phyloP scores from a whole-genome alignment of 495 filamentous ascomycete genomes.

The Hyphodiscus hymeniophilus region DNA sequence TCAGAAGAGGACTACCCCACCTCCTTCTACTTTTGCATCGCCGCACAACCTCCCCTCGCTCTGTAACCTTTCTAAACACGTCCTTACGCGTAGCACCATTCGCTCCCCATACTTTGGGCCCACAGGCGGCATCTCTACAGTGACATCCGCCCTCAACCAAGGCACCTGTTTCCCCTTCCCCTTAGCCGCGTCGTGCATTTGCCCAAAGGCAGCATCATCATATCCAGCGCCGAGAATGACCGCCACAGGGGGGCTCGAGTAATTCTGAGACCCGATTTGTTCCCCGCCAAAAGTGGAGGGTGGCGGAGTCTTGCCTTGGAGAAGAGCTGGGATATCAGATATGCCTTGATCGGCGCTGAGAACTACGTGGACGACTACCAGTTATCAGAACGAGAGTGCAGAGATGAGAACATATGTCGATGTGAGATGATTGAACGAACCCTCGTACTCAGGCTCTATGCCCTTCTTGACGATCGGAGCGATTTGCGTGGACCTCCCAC shows the following conservation, averaged over 20 bases:
- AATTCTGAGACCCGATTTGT: constrained; percentile 26
- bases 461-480: constrained; percentile 23
- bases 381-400: background rate
- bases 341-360: constrained; percentile 17
- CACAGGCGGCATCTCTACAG: constrained; percentile 21
- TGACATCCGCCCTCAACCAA: constrained; percentile 29
- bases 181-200: constrained; percentile 22
- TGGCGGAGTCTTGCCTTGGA: constrained; percentile 19
- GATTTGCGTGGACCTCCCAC: constrained; percentile 22
- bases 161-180: constrained; percentile 20
- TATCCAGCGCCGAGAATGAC: constrained; percentile 27
- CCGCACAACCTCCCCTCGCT: constrained; percentile 25
- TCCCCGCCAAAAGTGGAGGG: constrained; percentile 3
- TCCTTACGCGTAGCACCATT: constrained; percentile 24
- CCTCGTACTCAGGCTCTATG: constrained; percentile 29
- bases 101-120: constrained; percentile 28
- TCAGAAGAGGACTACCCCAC: too few species aligned
- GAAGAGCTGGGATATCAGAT: constrained; percentile 23
- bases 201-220: constrained; percentile 21
- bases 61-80: constrained; percentile 20
- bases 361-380: constrained; percentile 25
- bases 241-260: constrained; percentile 23
- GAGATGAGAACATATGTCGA: background rate
- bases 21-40: constrained; percentile 18
- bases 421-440: constrained; percentile 13